Conservation (phyloP, 73 alveolate species). For the Paraurostyla sp. region DNA sequence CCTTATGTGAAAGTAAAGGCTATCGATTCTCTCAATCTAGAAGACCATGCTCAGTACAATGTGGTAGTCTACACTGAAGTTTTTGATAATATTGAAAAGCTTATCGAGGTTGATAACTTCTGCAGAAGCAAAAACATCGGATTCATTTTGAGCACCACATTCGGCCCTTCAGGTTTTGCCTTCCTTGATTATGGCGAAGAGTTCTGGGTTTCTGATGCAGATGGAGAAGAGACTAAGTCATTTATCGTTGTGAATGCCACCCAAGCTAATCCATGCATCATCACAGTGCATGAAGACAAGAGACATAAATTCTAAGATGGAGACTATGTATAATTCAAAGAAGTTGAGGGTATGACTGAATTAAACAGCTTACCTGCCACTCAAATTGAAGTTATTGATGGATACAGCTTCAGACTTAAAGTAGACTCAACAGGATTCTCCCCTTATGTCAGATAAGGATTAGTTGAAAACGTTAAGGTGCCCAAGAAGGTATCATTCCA, state of each 20-base stretch:
- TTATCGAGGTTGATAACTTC: constrained; percentile 83
- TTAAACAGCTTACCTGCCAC: constrained; percentile 95
- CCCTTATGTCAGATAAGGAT: constrained; percentile 95
- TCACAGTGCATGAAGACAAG: constrained; percentile 94
- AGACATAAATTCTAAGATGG: constrained; percentile 96
- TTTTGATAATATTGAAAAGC: constrained; percentile 76
- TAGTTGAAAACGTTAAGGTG: constrained; percentile 94
- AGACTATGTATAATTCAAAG: constrained; percentile 95
- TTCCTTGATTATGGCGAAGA: constrained; percentile 97
- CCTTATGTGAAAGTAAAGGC: constrained; percentile 95
- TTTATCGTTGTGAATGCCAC: constrained; percentile 91
- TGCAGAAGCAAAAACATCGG: constrained; percentile 88
- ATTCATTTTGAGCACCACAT: constrained; percentile 82
- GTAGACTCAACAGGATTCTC: constrained; percentile 94
- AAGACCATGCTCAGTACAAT: constrained; percentile 73
- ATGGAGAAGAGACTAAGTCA: constrained; percentile 98
- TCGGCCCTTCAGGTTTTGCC: constrained; percentile 94
- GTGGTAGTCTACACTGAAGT: constrained; percentile 93
- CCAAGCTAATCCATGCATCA: constrained; percentile 87
- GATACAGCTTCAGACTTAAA: constrained; percentile 90
- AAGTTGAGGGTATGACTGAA: constrained; percentile 99
- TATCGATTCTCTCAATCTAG: constrained; percentile 60
- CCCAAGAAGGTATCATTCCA: constrained; percentile 79
- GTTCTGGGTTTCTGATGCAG: constrained; percentile 85
- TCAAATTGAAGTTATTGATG: constrained; percentile 87